Conservation (phyloP, 805 yeast genomes). For the Candida taoyuanica region DNA sequence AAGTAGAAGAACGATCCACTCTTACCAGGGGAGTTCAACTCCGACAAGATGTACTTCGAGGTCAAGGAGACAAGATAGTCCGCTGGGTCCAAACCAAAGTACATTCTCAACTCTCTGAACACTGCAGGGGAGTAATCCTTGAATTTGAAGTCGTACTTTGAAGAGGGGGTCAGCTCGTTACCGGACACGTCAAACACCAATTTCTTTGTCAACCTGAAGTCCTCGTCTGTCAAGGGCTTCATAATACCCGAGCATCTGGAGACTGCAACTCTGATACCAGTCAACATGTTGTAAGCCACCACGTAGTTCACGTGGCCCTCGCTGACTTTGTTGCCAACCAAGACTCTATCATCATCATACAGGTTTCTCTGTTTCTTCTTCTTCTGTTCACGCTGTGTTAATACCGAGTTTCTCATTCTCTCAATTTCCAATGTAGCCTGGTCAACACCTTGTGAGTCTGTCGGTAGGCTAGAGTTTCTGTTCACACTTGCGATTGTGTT, state of each 20-base stretch:
- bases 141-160: conserved; percentile 92
- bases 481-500: neutral
- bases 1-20: conserved; percentile 95
- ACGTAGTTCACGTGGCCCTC: conserved; percentile 94
- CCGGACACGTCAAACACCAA: conserved; percentile 85
- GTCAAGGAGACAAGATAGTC: conserved; percentile 91
- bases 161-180: conserved; percentile 84
- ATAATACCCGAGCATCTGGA: conserved; percentile 86
- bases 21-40: conserved; percentile 93
- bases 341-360: conserved; percentile 50
- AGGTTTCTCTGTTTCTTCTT: conserved; percentile 33
- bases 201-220: conserved; percentile 70
- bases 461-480: conserved; percentile 18
- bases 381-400: conserved; percentile 39
- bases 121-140: conserved; percentile 96
- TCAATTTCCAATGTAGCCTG: conserved; percentile 41
- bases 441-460: conserved; percentile 29
- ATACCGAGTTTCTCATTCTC: conserved; percentile 45
- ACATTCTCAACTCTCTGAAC: conserved; percentile 73
- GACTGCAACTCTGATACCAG: conserved; percentile 94
- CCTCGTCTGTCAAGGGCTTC: conserved; percentile 63
- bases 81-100: conserved; percentile 90
- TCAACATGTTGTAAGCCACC: conserved; percentile 94
- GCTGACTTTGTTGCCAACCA: conserved; percentile 75
- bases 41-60: conserved; percentile 86